Conservation (phyloP, 306 rosid species). For the Pyrus pyrifolia region DNA sequence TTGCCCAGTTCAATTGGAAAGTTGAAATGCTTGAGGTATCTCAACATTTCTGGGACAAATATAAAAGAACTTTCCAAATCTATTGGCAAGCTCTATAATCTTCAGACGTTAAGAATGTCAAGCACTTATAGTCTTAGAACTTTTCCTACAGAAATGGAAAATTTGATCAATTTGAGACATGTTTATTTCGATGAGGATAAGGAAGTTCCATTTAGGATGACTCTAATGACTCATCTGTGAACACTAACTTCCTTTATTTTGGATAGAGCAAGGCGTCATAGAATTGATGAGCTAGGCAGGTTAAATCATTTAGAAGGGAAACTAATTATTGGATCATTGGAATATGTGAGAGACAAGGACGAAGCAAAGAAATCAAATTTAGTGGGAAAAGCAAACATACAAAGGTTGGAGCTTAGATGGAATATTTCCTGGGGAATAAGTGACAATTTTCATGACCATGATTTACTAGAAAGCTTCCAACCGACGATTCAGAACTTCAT, state of each 20-base stretch:
- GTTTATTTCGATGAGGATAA: not conserved
- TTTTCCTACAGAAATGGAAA: not conserved
- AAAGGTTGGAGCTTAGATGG: not conserved
- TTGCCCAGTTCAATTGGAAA: too few species aligned
- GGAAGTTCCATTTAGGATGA: not conserved
- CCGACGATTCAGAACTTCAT: not conserved
- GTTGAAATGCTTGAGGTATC: too few species aligned
- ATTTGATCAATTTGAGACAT: constrained; percentile 1
- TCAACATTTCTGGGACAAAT: too few species aligned
- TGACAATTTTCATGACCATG: not conserved
- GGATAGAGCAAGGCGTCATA: not conserved
- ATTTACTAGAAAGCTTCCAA: not conserved
- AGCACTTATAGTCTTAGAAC: too few species aligned
- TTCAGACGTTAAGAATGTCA: not conserved
- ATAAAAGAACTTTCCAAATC: too few species aligned
- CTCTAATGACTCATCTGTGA: not conserved
- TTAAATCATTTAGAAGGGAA: not conserved
- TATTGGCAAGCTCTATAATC: not conserved
- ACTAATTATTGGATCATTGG: too few species aligned
- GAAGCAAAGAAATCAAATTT: not conserved
- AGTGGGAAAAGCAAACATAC: not conserved
- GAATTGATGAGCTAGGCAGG: not conserved
- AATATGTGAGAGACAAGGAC: not conserved
- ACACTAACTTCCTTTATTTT: not conserved
- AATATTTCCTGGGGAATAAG: too few species aligned